Conservation (phyloP, 768 basidiomycete genomes). For the Pleurotus cornucopiae region DNA sequence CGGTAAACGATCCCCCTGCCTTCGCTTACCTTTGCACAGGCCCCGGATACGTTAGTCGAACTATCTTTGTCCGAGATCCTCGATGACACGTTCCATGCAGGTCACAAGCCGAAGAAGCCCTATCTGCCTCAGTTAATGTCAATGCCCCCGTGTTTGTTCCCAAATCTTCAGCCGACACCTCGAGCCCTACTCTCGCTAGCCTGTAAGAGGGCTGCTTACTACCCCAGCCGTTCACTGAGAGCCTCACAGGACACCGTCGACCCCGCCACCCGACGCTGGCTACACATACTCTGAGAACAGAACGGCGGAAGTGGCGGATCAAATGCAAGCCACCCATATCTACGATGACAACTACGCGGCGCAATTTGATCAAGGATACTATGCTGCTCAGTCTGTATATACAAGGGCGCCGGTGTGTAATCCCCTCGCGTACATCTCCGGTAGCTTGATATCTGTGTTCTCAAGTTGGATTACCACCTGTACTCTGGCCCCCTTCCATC, state of each 20-base stretch:
- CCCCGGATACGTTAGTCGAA: constrained; percentile 24
- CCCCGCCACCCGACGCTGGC: constrained; percentile 17
- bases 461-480: constrained; percentile 86
- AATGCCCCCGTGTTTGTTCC: constrained; percentile 87
- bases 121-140: constrained; percentile 47
- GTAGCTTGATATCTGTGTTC: background rate
- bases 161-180: constrained; percentile 36
- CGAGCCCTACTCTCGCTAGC: constrained; percentile 23
- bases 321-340: constrained; percentile 24
- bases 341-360: constrained; percentile 14
- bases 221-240: background rate
- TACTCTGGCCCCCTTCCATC: constrained; percentile 73
- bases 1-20: no score
- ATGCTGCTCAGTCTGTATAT: constrained; percentile 40
- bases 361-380: constrained; percentile 23
- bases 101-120: constrained; percentile 14
- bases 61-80: background rate
- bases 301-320: constrained; percentile 22
- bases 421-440: no score
- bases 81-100: constrained; percentile 17
- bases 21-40: no score
- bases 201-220: constrained; percentile 17
- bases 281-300: constrained; percentile 15
- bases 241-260: constrained; percentile 14
- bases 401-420: constrained; percentile 64